Base-by-base conservation (phyloP, 179 eudicot genomes). In the Dionaea muscipula region DNA sequence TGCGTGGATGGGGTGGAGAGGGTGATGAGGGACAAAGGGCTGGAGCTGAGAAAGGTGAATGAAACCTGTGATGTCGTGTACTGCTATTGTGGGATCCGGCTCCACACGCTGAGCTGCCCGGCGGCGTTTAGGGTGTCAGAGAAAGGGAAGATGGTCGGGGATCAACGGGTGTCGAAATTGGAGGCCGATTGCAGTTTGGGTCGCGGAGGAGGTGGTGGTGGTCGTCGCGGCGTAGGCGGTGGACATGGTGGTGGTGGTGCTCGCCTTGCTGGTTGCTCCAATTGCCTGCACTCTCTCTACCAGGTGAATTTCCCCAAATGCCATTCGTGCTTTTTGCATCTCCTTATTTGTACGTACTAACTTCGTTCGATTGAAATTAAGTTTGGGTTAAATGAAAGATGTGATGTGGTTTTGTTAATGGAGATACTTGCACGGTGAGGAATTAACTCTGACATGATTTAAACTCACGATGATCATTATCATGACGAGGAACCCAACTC, bases 31-130 rank as follows among this genome's bases (percentile, higher is more conserved):
- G 72, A 61, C 26, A 79, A 51, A 15, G 96, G 94, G 16, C 51
- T 88, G 0, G 61, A 71, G 15, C 63, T 88, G 59, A 69, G 47
- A 3, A 53, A 60, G 27, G 81, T 74, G 0, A 85, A 85, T 44
- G 81, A 69, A 50, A 75, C 81, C 8, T 88, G 91, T 50, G 85
- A 80, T 38, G 72, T 68, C 45, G 80, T 82, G 0, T 82, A 78
- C 57, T 88, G 96, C 20, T 85, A 73, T 22, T 84, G 96, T 44
- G 96, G 94, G 7, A 82, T 88, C 44, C 56, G 87, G 52, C 51
- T 85, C 60, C 90, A 75, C 50, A 77, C 73, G 8, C 31, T 82
- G 50, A 82, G 71, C 61, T 88, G 90, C 37, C 71, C 96, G 0
- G 69, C 60, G 49, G 74, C 83, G 40, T 82, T 85, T 48, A n/a